Base-by-base conservation (phyloP, 2,329 filamentous ascomycete species). In the Pochonia chlamydosporia region DNA sequence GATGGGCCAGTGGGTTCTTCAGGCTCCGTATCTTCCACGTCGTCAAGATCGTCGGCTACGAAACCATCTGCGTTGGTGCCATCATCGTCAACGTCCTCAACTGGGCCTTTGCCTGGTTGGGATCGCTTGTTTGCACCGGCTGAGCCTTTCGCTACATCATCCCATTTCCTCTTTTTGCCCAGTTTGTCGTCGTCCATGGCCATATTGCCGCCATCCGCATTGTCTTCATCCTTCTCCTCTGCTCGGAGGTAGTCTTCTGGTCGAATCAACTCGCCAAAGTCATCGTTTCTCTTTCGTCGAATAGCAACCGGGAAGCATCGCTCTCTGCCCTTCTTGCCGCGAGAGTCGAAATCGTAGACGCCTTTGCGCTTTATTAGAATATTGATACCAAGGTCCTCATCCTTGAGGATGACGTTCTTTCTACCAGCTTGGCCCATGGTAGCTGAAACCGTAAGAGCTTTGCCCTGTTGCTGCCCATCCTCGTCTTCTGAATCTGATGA, bases 121-220 rank as follows among this genome's bases (percentile, higher is more conserved):
- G 79, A 73, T 23, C 85, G 79, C 62, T 88, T 91, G 56, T 74
- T 79, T 21, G 68, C 59, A 10, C 73, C 73, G 3, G 49, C 49
- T 18, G 48, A 52, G 21, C 54, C 59, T 52, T 65, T 66, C n/a
- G 52, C 56, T 30, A 65, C 70, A 50, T 95, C 89, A 54, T 92
- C 88, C 89, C 92, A 97, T 65, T 89, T 95, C 51, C 93, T 81
- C 69, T 99, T 99, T 71, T 92, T 91, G 16, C 92, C 93, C 18
- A 96, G 76, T 40, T 79, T 79, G 44, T 81, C 80, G 53, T 85
- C 75, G 26, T 69, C 67, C 48, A 80, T 52, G 14, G 61, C 55
- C 14, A 63, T 30, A 24, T 59, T 57, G 7, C 53, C 46, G 16
- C 54, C 57, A 42, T 84, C 82, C 44, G 84, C 79, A 11, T 79